A percentile compares a stretch with the other conserved stretches of the same genome.
Evolutionary conservation across 768 basidiomycete genomes (phyloP).

Genomic region (Clathrus columnatus): DNA sequence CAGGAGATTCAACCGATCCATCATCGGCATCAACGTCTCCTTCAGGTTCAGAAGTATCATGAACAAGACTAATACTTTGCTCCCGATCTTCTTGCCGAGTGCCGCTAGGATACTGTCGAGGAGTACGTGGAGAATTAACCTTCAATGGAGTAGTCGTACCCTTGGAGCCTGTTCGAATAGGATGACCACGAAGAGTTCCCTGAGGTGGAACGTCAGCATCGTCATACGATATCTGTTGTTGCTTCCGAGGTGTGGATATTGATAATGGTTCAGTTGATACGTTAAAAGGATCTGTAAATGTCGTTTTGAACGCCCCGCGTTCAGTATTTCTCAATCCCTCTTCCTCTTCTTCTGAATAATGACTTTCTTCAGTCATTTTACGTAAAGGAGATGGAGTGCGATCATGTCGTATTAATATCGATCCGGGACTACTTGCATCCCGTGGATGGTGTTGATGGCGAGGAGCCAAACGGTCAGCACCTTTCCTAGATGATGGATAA

Average conservation of each 20-base stretch:
- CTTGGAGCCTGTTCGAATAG: constrained; percentile 24
- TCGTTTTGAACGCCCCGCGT: background rate
- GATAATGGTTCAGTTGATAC: constrained; percentile 14
- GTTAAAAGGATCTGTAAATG: constrained; percentile 21
- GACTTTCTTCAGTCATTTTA: constrained; percentile 13
- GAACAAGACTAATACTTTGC: constrained; percentile 35
- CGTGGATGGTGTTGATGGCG: constrained; percentile 17
- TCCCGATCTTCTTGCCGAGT: constrained; percentile 47
- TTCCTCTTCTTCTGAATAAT: background rate
- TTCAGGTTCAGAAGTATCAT: background rate
- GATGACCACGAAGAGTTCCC: constrained; percentile 12
- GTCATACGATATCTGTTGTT: constrained; percentile 5
- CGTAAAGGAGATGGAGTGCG: constrained; percentile 22
- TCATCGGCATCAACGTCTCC: background rate
- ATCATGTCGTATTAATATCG: constrained; percentile 8
- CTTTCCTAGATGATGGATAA: constrained; percentile 39
- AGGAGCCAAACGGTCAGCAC: constrained; percentile 13
- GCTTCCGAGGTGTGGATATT: constrained; percentile 21
- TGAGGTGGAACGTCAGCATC: constrained; percentile 13
- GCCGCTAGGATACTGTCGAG: constrained; percentile 26
- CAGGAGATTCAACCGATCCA: background rate
- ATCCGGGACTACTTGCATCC: constrained; percentile 19
- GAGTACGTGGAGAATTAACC: constrained; percentile 43
- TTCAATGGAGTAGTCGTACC: constrained; percentile 21
- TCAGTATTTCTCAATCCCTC: too few relatives aligned